Percentiles rank a stretch among this genome's conserved stretches.
Conservation (phyloP, 1,284 basidiomycete genomes). For the Ganoderma sinense region DNA sequence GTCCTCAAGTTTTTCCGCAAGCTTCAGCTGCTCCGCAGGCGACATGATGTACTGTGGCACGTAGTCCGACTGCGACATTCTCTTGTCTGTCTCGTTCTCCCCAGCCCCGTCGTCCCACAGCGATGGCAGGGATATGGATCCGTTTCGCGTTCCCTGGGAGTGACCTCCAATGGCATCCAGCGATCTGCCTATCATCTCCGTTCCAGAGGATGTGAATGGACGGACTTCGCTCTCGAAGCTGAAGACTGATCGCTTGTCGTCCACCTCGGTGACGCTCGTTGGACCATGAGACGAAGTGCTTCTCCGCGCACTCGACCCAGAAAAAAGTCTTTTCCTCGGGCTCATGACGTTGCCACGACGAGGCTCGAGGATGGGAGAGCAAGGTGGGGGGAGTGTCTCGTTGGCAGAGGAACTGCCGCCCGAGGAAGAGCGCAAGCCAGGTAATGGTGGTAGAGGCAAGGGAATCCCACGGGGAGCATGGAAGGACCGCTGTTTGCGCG, state of each 20-base stretch:
- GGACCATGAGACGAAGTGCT: constrained; percentile 55
- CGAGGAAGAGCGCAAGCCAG: constrained; percentile 37
- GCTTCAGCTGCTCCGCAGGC: constrained; percentile 65
- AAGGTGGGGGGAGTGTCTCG: constrained; percentile 30
- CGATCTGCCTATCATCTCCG: constrained; percentile 36
- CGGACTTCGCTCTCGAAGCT: constrained; percentile 46
- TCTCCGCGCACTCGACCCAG: constrained; percentile 57
- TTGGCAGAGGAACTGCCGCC: constrained; percentile 20
- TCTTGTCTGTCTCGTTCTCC: constrained; percentile 19
- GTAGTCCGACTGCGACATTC: constrained; percentile 51
- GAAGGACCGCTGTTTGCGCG: constrained; percentile 47
- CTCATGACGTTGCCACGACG: constrained; percentile 30
- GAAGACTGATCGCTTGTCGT: constrained; percentile 58
- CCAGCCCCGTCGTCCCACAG: constrained; percentile 54
- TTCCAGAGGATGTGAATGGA: constrained; percentile 22
- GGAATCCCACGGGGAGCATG: constrained; percentile 39
- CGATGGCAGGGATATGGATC: constrained; percentile 45
- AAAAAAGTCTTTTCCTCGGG: constrained; percentile 65
- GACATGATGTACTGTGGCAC: constrained; percentile 71
- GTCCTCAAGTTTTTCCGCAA: constrained; percentile 53
- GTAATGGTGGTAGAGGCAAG: constrained; percentile 43
- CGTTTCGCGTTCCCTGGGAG: constrained; percentile 38
- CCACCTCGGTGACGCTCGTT: constrained; percentile 48
- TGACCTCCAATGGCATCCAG: constrained; percentile 36
- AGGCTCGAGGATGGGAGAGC: constrained; percentile 30